Conservation (phyloP, 2,329 filamentous ascomycete species). For the Penicillium sp. region DNA sequence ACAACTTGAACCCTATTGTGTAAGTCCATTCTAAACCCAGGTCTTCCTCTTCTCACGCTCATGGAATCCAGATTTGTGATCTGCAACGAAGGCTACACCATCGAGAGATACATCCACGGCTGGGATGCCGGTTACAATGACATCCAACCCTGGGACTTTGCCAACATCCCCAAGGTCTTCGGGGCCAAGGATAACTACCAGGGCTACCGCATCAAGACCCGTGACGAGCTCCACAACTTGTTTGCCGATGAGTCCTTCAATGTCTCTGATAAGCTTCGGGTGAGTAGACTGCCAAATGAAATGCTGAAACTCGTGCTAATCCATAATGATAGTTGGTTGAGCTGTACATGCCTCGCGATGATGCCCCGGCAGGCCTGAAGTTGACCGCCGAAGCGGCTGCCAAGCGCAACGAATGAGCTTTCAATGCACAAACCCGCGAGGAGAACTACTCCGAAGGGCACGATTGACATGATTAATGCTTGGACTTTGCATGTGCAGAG, state of each 20-base stretch:
- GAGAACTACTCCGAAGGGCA: not conserved
- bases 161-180: slow-evolving; percentile 67
- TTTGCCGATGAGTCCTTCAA: slow-evolving; percentile 66
- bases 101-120: slow-evolving; percentile 85
- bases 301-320: slow-evolving; percentile 16
- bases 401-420: slow-evolving; percentile 58
- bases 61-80: slow-evolving; percentile 63
- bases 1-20: slow-evolving; percentile 74
- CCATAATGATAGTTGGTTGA: slow-evolving; percentile 70
- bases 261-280: slow-evolving; percentile 52
- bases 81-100: slow-evolving; percentile 86
- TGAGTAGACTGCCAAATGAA: slow-evolving; percentile 21
- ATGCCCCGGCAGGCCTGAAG: slow-evolving; percentile 71
- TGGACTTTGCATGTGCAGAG: not conserved
- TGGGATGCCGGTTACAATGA: slow-evolving; percentile 81
- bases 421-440: not conserved
- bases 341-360: slow-evolving; percentile 76
- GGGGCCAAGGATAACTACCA: slow-evolving; percentile 62
- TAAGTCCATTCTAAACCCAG: slow-evolving; percentile 43
- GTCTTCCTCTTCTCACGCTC: slow-evolving; percentile 36
- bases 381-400: slow-evolving; percentile 72
- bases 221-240: slow-evolving; percentile 66
- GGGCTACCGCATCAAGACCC: slow-evolving; percentile 69
- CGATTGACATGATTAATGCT: not conserved
- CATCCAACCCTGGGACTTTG: slow-evolving; percentile 73